Conservation (phyloP, 2,329 filamentous ascomycete genomes). For the Claviceps capensis region DNA sequence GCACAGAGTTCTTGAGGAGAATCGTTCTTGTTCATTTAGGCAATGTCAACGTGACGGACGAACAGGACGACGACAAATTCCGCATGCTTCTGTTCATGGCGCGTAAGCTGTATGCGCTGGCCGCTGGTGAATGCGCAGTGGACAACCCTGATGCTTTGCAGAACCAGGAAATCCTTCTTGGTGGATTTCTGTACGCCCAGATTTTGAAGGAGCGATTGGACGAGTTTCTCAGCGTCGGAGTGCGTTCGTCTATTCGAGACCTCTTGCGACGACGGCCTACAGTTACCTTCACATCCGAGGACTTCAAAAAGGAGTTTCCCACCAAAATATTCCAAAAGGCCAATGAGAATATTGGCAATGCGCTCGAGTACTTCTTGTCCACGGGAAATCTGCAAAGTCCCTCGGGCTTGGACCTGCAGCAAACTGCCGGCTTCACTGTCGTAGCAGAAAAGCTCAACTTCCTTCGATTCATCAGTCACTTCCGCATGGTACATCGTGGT, state of each 20-base stretch:
- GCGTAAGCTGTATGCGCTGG: constrained; percentile 84
- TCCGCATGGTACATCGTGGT: constrained; percentile 97
- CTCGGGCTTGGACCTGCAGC: constrained; percentile 85
- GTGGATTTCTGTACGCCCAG: constrained; percentile 87
- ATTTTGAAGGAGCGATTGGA: constrained; percentile 91
- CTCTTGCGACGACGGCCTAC: constrained; percentile 41
- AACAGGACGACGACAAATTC: constrained; percentile 85
- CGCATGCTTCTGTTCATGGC: constrained; percentile 91
- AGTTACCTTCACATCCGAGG: constrained; percentile 62
- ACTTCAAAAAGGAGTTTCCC: constrained; percentile 70
- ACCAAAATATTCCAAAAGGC: constrained; percentile 64
- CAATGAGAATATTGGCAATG: constrained; percentile 78
- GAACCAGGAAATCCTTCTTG: constrained; percentile 88
- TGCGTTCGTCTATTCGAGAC: constrained; percentile 41
- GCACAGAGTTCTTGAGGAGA: constrained; percentile 78
- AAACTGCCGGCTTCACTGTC: constrained; percentile 87
- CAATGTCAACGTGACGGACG: constrained; percentile 67
- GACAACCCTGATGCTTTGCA: constrained; percentile 96
- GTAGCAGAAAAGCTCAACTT: constrained; percentile 99
- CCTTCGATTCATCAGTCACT: constrained; percentile 94
- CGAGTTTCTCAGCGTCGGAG: constrained; percentile 55
- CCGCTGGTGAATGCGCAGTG: constrained; percentile 79
- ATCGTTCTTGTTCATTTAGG: constrained; percentile 88
- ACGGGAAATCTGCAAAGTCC: constrained; percentile 88
- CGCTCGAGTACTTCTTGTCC: constrained; percentile 88